phyloP scores from a whole-genome alignment of 495 filamentous ascomycete species.

The Neurospora terricola region DNA sequence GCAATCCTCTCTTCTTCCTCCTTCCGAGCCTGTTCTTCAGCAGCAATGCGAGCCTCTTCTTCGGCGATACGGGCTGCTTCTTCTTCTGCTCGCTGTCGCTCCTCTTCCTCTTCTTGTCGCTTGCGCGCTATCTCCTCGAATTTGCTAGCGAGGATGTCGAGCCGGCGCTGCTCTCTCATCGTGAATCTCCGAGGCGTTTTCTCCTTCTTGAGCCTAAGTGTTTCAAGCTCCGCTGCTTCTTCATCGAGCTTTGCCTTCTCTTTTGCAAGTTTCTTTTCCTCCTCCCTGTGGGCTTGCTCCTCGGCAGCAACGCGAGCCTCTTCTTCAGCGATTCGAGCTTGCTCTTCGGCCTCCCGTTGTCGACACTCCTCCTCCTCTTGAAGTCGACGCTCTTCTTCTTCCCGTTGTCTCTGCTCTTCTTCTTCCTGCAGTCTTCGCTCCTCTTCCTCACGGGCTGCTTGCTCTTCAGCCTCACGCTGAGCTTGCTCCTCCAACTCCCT shows the following conservation, averaged over 20 bases:
- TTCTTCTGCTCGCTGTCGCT: slow-evolving; percentile 1
- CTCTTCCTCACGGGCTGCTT: slow-evolving; percentile 21
- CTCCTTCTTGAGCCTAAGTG: slow-evolving; percentile 16
- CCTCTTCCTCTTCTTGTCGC: slow-evolving; percentile 17
- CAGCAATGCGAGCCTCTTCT: slow-evolving; percentile 5
- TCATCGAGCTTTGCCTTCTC: slow-evolving; percentile 12
- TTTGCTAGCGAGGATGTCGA: slow-evolving; percentile 14
- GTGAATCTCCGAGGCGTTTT: slow-evolving; percentile 6
- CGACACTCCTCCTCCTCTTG: neutral
- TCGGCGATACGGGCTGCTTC: slow-evolving; percentile 1
- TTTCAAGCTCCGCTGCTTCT: slow-evolving; percentile 22
- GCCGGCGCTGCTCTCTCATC: neutral
- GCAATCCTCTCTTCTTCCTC: slow-evolving; percentile 4
- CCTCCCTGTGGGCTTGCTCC: slow-evolving; percentile 5
- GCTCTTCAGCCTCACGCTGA: slow-evolving; percentile 21
- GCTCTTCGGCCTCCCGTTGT: neutral
- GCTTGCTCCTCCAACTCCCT: slow-evolving; percentile 21
- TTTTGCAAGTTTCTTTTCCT: slow-evolving; percentile 1
- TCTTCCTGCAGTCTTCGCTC: slow-evolving; percentile 23
- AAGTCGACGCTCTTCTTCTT: slow-evolving; percentile 5
- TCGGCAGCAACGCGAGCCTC: slow-evolving; percentile 5
- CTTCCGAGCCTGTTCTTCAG: slow-evolving; percentile 7
- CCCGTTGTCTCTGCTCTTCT: slow-evolving; percentile 21
- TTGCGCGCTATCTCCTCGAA: slow-evolving; percentile 4
- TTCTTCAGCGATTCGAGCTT: slow-evolving; percentile 2